A percentile compares a stretch with the other conserved stretches of the same genome.
phyloP scores from a whole-genome alignment of 345 rosid species.

The Aquilaria sinensis region DNA sequence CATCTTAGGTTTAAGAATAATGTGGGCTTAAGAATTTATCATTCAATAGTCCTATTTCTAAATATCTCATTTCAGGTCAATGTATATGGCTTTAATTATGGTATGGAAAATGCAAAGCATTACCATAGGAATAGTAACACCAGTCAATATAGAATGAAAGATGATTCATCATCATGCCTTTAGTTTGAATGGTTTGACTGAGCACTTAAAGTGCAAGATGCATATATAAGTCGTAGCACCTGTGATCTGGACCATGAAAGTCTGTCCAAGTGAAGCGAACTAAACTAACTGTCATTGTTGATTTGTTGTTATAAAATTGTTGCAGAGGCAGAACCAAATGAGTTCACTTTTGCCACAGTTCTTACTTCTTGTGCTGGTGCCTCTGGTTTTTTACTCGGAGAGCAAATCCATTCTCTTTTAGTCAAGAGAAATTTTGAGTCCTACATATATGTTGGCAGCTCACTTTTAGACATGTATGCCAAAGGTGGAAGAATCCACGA shows the following conservation, averaged over 20 bases:
- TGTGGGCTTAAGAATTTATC: too few relatives aligned
- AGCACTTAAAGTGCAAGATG: background rate
- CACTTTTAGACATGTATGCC: conserved; percentile 95
- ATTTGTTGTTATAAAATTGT: conserved; percentile 10
- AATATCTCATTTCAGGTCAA: too few relatives aligned
- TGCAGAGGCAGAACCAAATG: conserved; percentile 69
- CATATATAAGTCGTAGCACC: background rate
- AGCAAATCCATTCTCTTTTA: conserved; percentile 67
- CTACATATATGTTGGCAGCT: conserved; percentile 79
- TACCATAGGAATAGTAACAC: too few relatives aligned
- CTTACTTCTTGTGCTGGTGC: conserved; percentile 57
- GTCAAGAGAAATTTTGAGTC: conserved; percentile 50
- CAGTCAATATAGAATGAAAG: too few relatives aligned
- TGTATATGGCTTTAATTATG: too few relatives aligned
- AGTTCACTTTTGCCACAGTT: conserved; percentile 68
- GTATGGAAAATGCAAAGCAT: too few relatives aligned
- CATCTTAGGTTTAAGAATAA: too few relatives aligned
- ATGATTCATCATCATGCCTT: background rate
- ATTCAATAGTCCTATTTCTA: too few relatives aligned
- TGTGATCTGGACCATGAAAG: background rate
- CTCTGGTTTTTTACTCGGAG: conserved; percentile 50
- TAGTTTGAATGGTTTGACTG: background rate
- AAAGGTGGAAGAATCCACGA: conserved; percentile 75
- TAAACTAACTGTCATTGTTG: background rate
- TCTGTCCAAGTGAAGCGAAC: background rate